Evolutionary conservation across 768 basidiomycete species (phyloP).

Genomic region (Termitomyces sp.): DNA sequence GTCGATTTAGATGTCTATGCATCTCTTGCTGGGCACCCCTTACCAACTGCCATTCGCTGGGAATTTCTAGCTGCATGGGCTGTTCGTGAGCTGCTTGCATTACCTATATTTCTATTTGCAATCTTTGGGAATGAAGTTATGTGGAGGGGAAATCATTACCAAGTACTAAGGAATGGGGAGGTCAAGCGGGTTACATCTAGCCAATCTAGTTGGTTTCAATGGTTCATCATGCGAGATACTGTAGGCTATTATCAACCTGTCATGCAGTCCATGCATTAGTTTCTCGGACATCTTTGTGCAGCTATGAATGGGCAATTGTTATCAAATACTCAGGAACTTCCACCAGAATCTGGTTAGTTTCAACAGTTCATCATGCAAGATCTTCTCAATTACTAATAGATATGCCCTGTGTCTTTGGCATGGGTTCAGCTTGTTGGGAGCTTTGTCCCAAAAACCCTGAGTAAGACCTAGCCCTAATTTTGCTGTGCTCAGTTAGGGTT

Average conservation of each 20-base stretch:
- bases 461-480: too few species aligned
- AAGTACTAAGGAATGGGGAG: constrained; percentile 69
- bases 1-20: constrained; percentile 82
- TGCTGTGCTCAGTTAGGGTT: too few species aligned
- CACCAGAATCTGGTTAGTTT: too few species aligned
- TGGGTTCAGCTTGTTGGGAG: too few species aligned
- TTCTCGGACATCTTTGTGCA: not conserved
- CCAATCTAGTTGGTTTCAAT: constrained; percentile 19
- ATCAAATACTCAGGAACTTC: too few species aligned
- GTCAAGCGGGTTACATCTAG: constrained; percentile 30
- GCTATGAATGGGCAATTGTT: too few species aligned
- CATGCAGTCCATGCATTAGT: not conserved
- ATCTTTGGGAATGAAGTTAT: constrained; percentile 76
- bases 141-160: constrained; percentile 85
- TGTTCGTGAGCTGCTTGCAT: constrained; percentile 70
- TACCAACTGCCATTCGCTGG: constrained; percentile 42
- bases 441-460: too few species aligned
- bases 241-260: constrained; percentile 26
- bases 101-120: constrained; percentile 86
- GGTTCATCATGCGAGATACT: constrained; percentile 15
- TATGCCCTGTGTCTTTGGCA: too few species aligned
- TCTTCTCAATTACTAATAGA: too few species aligned
- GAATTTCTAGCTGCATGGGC: constrained; percentile 76
- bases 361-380: too few species aligned
- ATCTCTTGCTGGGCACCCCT: constrained; percentile 63